These are phyloP conservation scores for Cornus kousa DNA, from an alignment of 148 eudicot species.

Conservation along the genomic window DNA sequence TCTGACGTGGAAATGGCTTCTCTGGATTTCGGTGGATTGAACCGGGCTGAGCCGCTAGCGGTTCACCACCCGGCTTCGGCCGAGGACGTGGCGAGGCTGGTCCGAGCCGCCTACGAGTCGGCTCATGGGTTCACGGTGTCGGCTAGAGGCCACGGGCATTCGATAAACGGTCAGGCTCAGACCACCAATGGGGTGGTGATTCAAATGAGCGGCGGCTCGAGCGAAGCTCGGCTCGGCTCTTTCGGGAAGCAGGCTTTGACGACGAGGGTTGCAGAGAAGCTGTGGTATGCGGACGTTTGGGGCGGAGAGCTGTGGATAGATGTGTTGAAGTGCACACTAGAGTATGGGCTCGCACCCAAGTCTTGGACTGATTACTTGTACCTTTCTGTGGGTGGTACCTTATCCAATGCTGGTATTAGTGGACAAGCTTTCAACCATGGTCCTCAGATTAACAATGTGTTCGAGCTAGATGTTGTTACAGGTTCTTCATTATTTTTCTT, in stretches of 20 bases:
- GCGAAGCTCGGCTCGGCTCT: neutral
- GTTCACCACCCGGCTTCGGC: slow-evolving; percentile 59
- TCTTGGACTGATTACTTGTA: slow-evolving; percentile 98
- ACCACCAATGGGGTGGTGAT: slow-evolving; percentile 60
- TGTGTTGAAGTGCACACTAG: slow-evolving; percentile 69
- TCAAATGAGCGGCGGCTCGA: slow-evolving; percentile 50
- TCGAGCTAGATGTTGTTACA: slow-evolving; percentile 77
- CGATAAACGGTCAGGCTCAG: slow-evolving; percentile 81
- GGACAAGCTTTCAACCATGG: slow-evolving; percentile 94
- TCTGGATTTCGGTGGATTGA: slow-evolving; percentile 59
- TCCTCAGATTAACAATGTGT: slow-evolving; percentile 84
- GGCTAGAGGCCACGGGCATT: slow-evolving; percentile 90
- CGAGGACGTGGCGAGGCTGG: slow-evolving; percentile 47
- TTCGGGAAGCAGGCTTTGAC: slow-evolving; percentile 20
- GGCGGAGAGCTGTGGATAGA: slow-evolving; percentile 96
- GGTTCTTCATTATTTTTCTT: slow-evolving; percentile 29
- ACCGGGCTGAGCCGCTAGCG: slow-evolving; percentile 43
- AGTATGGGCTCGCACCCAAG: slow-evolving; percentile 79
- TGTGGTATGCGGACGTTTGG: slow-evolving; percentile 74
- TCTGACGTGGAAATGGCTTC: slow-evolving; percentile 51
- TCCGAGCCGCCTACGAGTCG: slow-evolving; percentile 41
- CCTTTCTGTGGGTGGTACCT: slow-evolving; percentile 88
- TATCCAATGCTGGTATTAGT: slow-evolving; percentile 96
- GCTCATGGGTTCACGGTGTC: slow-evolving; percentile 53
- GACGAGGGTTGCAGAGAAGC: slow-evolving; percentile 30